Evolutionary conservation across 768 basidiomycete species (phyloP).

Genomic region (Lentinula aciculospora): DNA sequence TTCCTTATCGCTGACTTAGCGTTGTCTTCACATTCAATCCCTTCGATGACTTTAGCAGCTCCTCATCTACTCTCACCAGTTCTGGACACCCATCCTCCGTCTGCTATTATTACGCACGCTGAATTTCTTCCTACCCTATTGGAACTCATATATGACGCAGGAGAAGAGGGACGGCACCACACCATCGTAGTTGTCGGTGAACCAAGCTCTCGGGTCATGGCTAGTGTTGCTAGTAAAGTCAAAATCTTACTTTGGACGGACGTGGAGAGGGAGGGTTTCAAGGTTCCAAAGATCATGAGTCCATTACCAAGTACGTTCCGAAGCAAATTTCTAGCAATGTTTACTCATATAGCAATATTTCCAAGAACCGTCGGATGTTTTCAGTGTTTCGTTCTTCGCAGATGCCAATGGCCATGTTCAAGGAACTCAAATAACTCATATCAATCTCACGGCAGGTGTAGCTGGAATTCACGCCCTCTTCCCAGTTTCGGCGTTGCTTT

Average conservation of each 20-base stretch:
- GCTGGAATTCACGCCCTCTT: slow-evolving; percentile 71
- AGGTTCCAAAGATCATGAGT: slow-evolving; percentile 37
- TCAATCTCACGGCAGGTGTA: slow-evolving; percentile 88
- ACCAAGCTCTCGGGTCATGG: slow-evolving; percentile 36
- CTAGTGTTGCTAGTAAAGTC: slow-evolving; percentile 44
- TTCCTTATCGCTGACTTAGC: slow-evolving; percentile 79
- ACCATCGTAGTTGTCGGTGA: slow-evolving; percentile 74
- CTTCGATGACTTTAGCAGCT: slow-evolving; percentile 60
- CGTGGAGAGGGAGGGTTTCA: slow-evolving; percentile 61
- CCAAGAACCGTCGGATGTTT: slow-evolving; percentile 55
- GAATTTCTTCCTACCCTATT: slow-evolving; percentile 63
- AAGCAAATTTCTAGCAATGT: background rate
- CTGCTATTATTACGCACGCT: slow-evolving; percentile 70
- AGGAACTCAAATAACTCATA: slow-evolving; percentile 69
- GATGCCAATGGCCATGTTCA: slow-evolving; percentile 46
- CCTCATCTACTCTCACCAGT: slow-evolving; percentile 57
- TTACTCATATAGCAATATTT: slow-evolving; percentile 9
- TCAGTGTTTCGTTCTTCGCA: slow-evolving; percentile 63
- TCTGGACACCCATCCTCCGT: slow-evolving; percentile 59
- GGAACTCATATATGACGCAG: slow-evolving; percentile 63
- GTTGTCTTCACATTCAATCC: slow-evolving; percentile 62
- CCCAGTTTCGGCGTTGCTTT: slow-evolving; percentile 63
- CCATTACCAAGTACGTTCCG: slow-evolving; percentile 46
- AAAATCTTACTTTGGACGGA: slow-evolving; percentile 64
- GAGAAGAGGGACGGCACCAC: slow-evolving; percentile 38